These are phyloP conservation scores for Verticillium nubilum DNA, from an alignment of 2,329 filamentous ascomycete species.

Conservation along the genomic window DNA sequence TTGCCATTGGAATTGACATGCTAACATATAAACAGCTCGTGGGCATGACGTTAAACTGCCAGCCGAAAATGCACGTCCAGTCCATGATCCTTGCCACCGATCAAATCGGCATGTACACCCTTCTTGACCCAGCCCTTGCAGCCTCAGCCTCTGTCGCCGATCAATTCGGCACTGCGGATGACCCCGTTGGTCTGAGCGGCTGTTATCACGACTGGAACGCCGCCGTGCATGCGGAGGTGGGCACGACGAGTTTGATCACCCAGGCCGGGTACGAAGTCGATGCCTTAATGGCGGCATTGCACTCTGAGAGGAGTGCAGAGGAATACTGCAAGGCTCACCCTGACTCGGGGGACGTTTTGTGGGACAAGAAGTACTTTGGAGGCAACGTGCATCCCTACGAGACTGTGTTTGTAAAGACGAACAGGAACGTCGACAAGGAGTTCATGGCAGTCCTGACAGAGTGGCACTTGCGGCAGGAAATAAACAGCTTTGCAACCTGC, in stretches of 20 bases:
- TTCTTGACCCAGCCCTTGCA: constrained; percentile 23
- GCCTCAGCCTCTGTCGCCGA: constrained; percentile 11
- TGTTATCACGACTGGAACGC: constrained; percentile 21
- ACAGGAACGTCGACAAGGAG: constrained; percentile 20
- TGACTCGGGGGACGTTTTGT: constrained; percentile 17
- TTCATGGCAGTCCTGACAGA: constrained; percentile 21
- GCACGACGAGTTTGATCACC: constrained; percentile 20
- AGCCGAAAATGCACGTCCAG: constrained; percentile 26
- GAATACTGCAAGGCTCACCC: constrained; percentile 9
- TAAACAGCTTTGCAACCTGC: constrained; percentile 19
- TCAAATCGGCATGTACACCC: constrained; percentile 25
- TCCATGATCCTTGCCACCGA: constrained; percentile 33
- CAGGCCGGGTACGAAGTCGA: constrained; percentile 26
- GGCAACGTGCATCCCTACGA: constrained; percentile 30
- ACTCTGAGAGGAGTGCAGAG: constrained; percentile 6
- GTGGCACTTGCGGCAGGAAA: constrained; percentile 19
- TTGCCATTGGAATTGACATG: neutral
- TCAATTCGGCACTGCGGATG: constrained; percentile 16
- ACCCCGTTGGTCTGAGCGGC: constrained; percentile 19
- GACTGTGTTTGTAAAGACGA: constrained; percentile 29
- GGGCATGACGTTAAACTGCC: constrained; percentile 29
- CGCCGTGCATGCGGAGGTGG: constrained; percentile 25
- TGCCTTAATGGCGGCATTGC: constrained; percentile 25
- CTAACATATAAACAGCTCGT: constrained; percentile 21
- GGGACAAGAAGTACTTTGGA: constrained; percentile 23